Base-by-base conservation (phyloP, 2,329 filamentous ascomycete species). In the Pseudogymnoascus sp. region DNA sequence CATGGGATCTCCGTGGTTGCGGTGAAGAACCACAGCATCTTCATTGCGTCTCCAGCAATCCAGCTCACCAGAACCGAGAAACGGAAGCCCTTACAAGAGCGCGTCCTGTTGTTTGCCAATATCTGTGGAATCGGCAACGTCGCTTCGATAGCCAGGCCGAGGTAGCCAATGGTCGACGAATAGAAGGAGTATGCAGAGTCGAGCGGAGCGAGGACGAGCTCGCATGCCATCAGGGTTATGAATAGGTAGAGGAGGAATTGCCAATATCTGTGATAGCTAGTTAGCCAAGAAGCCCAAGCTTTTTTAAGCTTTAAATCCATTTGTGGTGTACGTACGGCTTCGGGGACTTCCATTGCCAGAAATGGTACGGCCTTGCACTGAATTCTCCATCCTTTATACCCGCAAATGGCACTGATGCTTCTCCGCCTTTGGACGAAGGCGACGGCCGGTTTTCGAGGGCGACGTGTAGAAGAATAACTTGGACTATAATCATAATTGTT, bases 11-110 rank as follows among this genome's bases (percentile, higher is more conserved):
- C 78, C 3, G 83, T 83, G 1, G 80, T 83, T 1, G 87, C 83
- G 1, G 86, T 89, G 64, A 92, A 88, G 77, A 93, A 94, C 85
- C 85, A 88, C 69, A 91, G 89, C 81, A 93, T 88, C 80, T 95
- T 95, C 86, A 94, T 91, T 7, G 83, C 79, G 73, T 95, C 90
- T 64, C 90, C 90, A 2, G 87, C 76, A 60, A 95, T 77, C 90
- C 90, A 95, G 72, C 86, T 91, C 29, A 79, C 82, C 62, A 94
- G 77, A 4, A 95, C 86, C 5, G 86, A 90, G 9, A 91, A 71
- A 13, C 90, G 82, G 74, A 95, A 91, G 5, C 90, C 90, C 72
- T 85, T 87, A 77, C 87, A 91, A 1, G 88, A 90, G 63, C 81
- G 79, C 4, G 83, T 80, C 35, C 82, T 81, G 65, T 82, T 78